phyloP scores from a whole-genome alignment of 257 asterid species.

The Nicotiana obtusifolia region DNA sequence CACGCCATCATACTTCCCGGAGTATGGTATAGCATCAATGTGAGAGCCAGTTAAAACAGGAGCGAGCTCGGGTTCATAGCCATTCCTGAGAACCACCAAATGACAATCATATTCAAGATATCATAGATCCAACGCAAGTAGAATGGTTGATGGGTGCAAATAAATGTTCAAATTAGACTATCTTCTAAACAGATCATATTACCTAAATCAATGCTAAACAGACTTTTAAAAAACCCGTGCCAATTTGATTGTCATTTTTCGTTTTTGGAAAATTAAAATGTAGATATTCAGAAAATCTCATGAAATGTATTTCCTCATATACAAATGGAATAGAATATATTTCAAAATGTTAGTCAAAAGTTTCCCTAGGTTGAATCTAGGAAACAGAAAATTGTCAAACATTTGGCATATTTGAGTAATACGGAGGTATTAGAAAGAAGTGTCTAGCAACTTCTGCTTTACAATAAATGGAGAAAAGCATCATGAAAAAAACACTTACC shows the following conservation, averaged over 20 bases:
- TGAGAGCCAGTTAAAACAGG: slow-evolving; percentile 89
- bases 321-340: neutral
- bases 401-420: neutral
- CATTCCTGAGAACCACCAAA: slow-evolving; percentile 42
- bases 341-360: neutral
- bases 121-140: neutral
- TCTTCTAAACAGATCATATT: neutral
- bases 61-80: slow-evolving; percentile 65
- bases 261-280: neutral
- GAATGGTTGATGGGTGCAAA: neutral
- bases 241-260: neutral
- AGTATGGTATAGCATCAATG: slow-evolving; percentile 89
- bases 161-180: neutral
- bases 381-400: neutral
- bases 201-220: neutral
- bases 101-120: neutral
- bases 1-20: slow-evolving; percentile 93
- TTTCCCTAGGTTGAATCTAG: neutral
- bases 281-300: neutral
- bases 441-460: no score
- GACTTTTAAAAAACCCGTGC: neutral
- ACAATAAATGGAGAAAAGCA: neutral
- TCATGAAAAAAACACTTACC: slow-evolving; percentile 42
- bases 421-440: neutral
- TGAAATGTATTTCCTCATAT: neutral